Conservation (phyloP, 208 protist genomes). For the Acanthamoeba healyi region DNA sequence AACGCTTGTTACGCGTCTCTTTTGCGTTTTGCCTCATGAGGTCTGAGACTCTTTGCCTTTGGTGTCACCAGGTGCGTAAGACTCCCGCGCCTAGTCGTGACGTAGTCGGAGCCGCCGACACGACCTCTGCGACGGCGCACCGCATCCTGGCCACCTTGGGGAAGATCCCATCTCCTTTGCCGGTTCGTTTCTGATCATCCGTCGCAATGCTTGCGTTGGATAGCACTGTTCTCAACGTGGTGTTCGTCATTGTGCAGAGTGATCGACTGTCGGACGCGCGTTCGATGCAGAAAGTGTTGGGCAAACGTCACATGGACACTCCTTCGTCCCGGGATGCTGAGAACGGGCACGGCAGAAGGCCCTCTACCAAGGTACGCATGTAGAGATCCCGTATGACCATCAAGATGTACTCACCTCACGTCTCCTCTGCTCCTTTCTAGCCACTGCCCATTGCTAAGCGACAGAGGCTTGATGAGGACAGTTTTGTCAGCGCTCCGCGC, state of each 20-base stretch:
- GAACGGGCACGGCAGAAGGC: not conserved
- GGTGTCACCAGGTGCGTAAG: not conserved
- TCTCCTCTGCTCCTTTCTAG: not conserved
- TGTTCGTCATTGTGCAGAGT: not conserved
- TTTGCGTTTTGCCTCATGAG: too few relatives aligned
- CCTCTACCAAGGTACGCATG: not conserved
- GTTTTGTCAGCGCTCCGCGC: not conserved
- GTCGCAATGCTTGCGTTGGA: not conserved
- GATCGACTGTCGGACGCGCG: not conserved
- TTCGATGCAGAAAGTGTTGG: slow-evolving; percentile 9
- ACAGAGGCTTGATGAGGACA: not conserved
- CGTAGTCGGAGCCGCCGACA: not conserved
- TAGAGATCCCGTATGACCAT: too few relatives aligned
- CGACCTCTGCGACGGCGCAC: not conserved
- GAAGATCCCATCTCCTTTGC: slow-evolving; percentile 27
- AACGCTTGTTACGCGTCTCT: not conserved
- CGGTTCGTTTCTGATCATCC: not conserved
- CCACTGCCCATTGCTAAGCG: not conserved
- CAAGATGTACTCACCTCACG: too few relatives aligned
- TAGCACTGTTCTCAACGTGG: too few relatives aligned
- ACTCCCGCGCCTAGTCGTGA: not conserved
- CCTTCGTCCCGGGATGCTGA: not conserved
- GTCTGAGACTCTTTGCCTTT: too few relatives aligned
- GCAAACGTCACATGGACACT: slow-evolving; percentile 7
- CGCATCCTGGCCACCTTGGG: slow-evolving; percentile 26